phyloP scores from a whole-genome alignment of 306 rosid genomes.

The Cicer yamashitae region DNA sequence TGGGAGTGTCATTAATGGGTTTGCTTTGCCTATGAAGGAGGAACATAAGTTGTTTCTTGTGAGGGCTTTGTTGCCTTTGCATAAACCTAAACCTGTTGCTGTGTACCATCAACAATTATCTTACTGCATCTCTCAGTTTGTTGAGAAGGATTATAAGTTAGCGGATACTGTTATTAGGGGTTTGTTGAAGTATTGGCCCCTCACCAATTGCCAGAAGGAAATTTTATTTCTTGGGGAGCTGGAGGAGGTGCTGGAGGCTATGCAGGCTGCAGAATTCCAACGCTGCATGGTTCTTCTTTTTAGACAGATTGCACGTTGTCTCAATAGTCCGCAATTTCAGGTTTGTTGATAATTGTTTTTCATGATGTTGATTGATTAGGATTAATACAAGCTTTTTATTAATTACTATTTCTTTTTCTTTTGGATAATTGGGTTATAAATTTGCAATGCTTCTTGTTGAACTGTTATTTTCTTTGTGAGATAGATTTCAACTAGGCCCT shows the following conservation, averaged over 20 bases:
- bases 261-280: constrained; percentile 89
- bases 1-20: constrained; percentile 97
- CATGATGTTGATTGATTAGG: constrained; percentile 17
- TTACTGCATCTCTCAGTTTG: constrained; percentile 92
- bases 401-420: constrained; percentile 1
- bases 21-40: constrained; percentile 97
- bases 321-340: constrained; percentile 94
- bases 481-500: constrained; percentile 1
- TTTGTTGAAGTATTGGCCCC: constrained; percentile 89
- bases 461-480: constrained; percentile 27
- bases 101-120: constrained; percentile 91
- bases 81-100: constrained; percentile 80
- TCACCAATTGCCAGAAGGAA: constrained; percentile 92
- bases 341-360: constrained; percentile 53
- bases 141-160: constrained; percentile 91
- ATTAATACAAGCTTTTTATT: constrained; percentile 27
- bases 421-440: neutral
- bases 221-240: constrained; percentile 95
- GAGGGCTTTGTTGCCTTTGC: constrained; percentile 90
- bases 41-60: constrained; percentile 94
- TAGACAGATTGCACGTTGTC: constrained; percentile 89
- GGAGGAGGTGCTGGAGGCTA: constrained; percentile 96
- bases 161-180: constrained; percentile 91
- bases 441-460: constrained; percentile 40
- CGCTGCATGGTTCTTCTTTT: constrained; percentile 95